Evolutionary conservation across 2,329 filamentous ascomycete genomes (phyloP).

Genomic region (Diplodia scrobiculata): DNA sequence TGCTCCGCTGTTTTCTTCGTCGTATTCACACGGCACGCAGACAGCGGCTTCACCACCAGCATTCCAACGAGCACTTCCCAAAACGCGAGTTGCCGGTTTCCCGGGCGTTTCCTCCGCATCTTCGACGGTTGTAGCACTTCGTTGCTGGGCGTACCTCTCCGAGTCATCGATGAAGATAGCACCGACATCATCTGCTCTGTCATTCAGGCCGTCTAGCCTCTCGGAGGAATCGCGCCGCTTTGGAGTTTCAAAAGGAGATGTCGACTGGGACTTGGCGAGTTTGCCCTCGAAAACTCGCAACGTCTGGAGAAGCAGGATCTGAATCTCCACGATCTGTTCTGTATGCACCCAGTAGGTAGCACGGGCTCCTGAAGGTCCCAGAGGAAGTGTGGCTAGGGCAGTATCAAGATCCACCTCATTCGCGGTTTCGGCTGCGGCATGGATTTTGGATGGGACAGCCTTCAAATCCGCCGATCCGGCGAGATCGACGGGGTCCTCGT

Average conservation of each 20-base stretch:
- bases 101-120: conserved; percentile 44
- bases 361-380: conserved; percentile 50
- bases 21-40: conserved; percentile 32
- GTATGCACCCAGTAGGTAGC: conserved; percentile 59
- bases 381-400: conserved; percentile 51
- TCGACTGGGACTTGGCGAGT: conserved; percentile 31
- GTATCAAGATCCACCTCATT: conserved; percentile 55
- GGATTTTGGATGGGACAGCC: conserved; percentile 38
- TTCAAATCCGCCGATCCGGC: conserved; percentile 24
- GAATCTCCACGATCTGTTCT: conserved; percentile 58
- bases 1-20: conserved; percentile 32
- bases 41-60: conserved; percentile 41
- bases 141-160: conserved; percentile 50
- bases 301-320: conserved; percentile 55
- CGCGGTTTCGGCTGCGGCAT: conserved; percentile 45
- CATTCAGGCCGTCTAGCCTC: conserved; percentile 36
- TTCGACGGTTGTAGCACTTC: conserved; percentile 50
- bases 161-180: conserved; percentile 53
- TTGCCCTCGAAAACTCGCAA: conserved; percentile 45
- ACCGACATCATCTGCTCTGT: conserved; percentile 43
- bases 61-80: conserved; percentile 43
- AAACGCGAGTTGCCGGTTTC: conserved; percentile 38
- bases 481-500: conserved; percentile 11
- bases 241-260: conserved; percentile 34
- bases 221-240: conserved; percentile 37